These are phyloP conservation scores for Cladobotryum mycophilum DNA, from an alignment of 2,329 filamentous ascomycete genomes.

Conservation along the genomic window DNA sequence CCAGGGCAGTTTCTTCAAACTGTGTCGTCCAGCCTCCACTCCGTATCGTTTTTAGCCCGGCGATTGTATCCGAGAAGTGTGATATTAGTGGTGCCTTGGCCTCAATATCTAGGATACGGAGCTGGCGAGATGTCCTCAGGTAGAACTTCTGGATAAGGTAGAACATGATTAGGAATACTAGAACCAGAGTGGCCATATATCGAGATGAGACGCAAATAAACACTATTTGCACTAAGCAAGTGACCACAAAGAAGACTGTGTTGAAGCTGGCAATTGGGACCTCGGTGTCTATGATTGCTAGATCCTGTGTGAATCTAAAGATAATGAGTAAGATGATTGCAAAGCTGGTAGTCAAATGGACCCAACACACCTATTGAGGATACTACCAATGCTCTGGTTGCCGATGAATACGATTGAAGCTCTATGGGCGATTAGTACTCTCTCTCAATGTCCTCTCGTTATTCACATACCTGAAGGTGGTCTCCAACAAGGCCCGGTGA, in stretches of 20 bases:
- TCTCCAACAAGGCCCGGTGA: no score
- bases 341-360: no score
- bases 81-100: conserved; percentile 30
- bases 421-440: no score
- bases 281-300: conserved; percentile 32
- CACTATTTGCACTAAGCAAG: conserved; percentile 18
- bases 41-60: conserved; percentile 41
- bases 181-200: conserved; percentile 41
- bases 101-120: conserved; percentile 32
- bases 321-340: no score
- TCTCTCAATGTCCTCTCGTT: no score
- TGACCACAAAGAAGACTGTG: conserved; percentile 33
- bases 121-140: conserved; percentile 32
- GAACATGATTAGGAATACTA: conserved; percentile 24
- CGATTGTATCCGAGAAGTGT: conserved; percentile 37
- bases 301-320: conserved; percentile 33
- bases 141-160: conserved; percentile 21
- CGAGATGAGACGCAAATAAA: conserved; percentile 25
- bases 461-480: no score
- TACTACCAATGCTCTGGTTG: no score
- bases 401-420: no score
- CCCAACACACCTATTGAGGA: no score
- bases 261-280: conserved; percentile 26
- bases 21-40: conserved; percentile 42
- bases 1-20: conserved; percentile 33